A percentile compares a stretch with the other conserved stretches of the same genome.
phyloP scores from a whole-genome alignment of 169 alveolate species.

The Cryptosporidium sp. region DNA sequence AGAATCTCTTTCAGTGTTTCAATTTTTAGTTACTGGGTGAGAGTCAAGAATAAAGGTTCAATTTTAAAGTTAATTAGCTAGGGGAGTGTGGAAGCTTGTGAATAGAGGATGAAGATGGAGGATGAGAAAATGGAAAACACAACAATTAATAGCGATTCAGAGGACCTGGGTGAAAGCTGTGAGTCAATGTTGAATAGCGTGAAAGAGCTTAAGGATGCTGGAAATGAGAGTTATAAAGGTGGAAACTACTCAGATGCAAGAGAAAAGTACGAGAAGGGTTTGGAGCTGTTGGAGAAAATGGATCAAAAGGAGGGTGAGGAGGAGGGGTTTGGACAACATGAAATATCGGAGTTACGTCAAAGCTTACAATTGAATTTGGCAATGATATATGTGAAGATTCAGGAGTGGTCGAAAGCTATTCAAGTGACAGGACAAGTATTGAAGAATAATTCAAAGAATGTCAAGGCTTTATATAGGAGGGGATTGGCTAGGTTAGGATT shows the following conservation, averaged over 20 bases:
- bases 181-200: conserved; percentile 9
- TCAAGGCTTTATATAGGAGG: conserved; percentile 77
- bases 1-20: background rate
- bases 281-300: conserved; percentile 38
- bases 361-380: conserved; percentile 76
- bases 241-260: conserved; percentile 27
- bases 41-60: background rate
- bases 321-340: conserved; percentile 2
- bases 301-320: conserved; percentile 37
- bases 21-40: background rate
- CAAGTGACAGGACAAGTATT: conserved; percentile 76
- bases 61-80: background rate
- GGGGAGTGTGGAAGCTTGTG: background rate
- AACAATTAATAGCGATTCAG: conserved; percentile 62
- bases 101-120: conserved; percentile 4
- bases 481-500: conserved; percentile 77
- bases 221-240: conserved; percentile 37
- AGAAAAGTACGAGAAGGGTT: conserved; percentile 53
- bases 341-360: conserved; percentile 52
- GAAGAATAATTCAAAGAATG: conserved; percentile 76
- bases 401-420: conserved; percentile 78
- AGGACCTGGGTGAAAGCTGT: conserved; percentile 31
- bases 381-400: conserved; percentile 77
- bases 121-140: conserved; percentile 50
- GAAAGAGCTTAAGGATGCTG: conserved; percentile 12